Evolutionary conservation across 2,329 filamentous ascomycete genomes (phyloP).

Genomic region (Calonectria hongkongensis): DNA sequence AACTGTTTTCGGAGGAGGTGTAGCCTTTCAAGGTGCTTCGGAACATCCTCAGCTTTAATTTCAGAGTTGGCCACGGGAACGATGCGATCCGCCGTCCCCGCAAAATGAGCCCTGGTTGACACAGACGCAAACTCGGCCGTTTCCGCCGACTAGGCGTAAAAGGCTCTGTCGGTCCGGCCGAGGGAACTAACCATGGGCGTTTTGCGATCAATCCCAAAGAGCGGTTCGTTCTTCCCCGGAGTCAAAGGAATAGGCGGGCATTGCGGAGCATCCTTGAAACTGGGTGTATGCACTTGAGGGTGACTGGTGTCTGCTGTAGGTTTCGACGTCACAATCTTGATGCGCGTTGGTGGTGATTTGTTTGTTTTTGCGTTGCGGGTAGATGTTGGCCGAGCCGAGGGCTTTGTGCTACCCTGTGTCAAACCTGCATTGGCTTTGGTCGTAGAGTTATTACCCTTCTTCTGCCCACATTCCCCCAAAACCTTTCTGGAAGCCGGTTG

Average conservation of each 20-base stretch:
- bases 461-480: slow-evolving; percentile 13
- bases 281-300: background rate
- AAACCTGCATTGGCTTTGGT: background rate
- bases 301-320: background rate
- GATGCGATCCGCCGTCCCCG: slow-evolving; percentile 48
- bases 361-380: background rate
- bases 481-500: slow-evolving; percentile 26
- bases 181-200: slow-evolving; percentile 37
- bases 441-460: slow-evolving; percentile 25
- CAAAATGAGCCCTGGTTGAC: slow-evolving; percentile 46
- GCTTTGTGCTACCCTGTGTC: background rate
- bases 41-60: background rate
- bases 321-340: slow-evolving; percentile 14
- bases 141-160: slow-evolving; percentile 54
- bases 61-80: slow-evolving; percentile 1
- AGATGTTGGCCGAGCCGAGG: background rate
- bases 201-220: slow-evolving; percentile 50
- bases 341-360: background rate
- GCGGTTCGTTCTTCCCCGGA: slow-evolving; percentile 39
- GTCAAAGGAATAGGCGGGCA: background rate
- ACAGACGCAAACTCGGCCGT: slow-evolving; percentile 50
- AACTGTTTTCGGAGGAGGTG: slow-evolving; percentile 42
- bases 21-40: slow-evolving; percentile 33
- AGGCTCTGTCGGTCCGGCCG: slow-evolving; percentile 28
- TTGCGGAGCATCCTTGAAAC: background rate